A percentile compares a stretch with the other conserved stretches of the same genome.
Evolutionary conservation across 306 rosid genomes (phyloP).

Genomic region (Cucumis cinereus): DNA sequence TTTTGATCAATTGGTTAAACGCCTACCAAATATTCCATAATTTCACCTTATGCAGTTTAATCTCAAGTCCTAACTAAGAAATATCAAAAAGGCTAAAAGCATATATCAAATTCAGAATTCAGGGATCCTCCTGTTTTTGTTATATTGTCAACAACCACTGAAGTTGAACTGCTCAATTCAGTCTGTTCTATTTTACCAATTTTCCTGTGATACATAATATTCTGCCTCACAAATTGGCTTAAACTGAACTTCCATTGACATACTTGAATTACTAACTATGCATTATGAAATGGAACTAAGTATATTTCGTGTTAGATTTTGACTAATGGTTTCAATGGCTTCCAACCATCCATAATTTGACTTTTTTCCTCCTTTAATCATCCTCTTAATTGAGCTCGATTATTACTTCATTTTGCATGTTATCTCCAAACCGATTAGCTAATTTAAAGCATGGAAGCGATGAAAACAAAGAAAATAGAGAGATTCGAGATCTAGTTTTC

Average conservation of each 20-base stretch:
- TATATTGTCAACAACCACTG: neutral
- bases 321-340: neutral
- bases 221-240: neutral
- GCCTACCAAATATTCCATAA: neutral
- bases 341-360: neutral
- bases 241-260: neutral
- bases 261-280: neutral
- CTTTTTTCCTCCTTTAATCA: neutral
- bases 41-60: neutral
- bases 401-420: neutral
- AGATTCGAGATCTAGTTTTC: neutral
- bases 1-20: neutral
- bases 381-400: neutral
- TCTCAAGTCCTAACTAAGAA: neutral
- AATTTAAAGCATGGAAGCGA: neutral
- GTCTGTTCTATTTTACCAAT: neutral
- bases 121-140: neutral
- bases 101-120: neutral
- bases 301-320: neutral
- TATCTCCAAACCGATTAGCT: neutral
- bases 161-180: neutral
- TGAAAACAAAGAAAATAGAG: neutral
- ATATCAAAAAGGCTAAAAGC: neutral
- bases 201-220: neutral
- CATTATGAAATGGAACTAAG: neutral